phyloP scores from a whole-genome alignment of 2,329 filamentous ascomycete species.

The Fusarium sp. region DNA sequence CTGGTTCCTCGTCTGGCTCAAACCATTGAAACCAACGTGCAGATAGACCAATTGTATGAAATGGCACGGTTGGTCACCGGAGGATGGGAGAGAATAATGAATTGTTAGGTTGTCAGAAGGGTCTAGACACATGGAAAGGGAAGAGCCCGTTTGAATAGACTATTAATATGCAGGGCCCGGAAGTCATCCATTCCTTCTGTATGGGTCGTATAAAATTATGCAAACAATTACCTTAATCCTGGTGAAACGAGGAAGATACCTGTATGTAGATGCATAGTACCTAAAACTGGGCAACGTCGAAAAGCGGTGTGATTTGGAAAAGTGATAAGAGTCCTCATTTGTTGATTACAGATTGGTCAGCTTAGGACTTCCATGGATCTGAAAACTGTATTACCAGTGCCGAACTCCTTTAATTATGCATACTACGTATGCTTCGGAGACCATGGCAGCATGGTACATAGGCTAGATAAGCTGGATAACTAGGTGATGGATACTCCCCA shows the following conservation, averaged over 20 bases:
- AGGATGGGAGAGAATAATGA: not conserved
- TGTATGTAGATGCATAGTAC: not conserved
- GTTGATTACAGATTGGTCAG: not conserved
- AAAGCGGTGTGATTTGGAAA: conserved; percentile 26
- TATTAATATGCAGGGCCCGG: not conserved
- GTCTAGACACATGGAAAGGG: not conserved
- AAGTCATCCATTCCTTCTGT: not conserved
- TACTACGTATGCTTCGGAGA: not conserved
- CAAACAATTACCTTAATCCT: not conserved
- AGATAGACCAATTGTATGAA: not conserved
- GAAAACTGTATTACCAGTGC: not conserved
- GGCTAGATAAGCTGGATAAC: not conserved
- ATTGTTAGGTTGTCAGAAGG: not conserved
- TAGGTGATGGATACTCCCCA: not conserved
- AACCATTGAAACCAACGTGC: conserved; percentile 3
- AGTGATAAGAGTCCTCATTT: conserved; percentile 17
- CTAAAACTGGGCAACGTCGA: not conserved
- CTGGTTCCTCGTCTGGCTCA: not conserved
- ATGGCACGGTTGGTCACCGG: not conserved
- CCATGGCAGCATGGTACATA: not conserved
- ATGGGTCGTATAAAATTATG: not conserved
- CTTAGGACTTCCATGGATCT: conserved; percentile 8
- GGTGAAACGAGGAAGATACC: not conserved
- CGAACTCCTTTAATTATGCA: conserved; percentile 4
- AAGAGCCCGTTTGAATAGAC: not conserved